phyloP scores from a whole-genome alignment of 176 grass and related monocot genomes.

The Triticum urartu region DNA sequence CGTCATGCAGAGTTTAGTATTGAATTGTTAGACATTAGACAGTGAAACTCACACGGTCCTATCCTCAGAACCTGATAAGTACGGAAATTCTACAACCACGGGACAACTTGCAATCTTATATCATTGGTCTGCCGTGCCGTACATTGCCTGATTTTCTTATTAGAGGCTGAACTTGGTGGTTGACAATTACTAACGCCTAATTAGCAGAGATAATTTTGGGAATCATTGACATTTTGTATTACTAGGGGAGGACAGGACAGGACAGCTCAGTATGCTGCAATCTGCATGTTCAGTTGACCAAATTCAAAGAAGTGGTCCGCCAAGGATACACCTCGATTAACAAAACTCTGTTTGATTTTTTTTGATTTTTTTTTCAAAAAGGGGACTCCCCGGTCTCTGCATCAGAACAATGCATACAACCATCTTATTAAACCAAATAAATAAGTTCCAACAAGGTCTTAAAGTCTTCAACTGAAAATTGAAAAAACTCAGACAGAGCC shows the following conservation, averaged over 20 bases:
- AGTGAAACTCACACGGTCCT: background rate
- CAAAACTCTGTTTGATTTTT: background rate
- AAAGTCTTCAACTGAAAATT: too few relatives aligned
- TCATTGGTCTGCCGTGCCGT: background rate
- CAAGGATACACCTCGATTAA: background rate
- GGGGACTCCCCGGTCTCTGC: too few relatives aligned
- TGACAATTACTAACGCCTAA: background rate
- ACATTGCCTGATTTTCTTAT: background rate
- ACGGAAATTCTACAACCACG: background rate
- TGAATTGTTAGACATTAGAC: background rate
- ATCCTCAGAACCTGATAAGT: background rate
- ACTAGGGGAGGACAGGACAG: background rate
- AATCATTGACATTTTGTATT: constrained; percentile 1
- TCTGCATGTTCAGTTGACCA: background rate
- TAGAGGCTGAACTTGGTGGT: background rate
- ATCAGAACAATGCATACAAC: too few relatives aligned
- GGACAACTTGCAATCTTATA: background rate
- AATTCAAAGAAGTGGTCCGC: background rate
- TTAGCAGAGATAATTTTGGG: background rate
- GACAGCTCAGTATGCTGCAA: background rate
- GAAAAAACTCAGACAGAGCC: too few relatives aligned
- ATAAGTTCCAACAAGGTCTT: too few relatives aligned
- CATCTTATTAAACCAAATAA: too few relatives aligned
- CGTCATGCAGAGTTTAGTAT: background rate
- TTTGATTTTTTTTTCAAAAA: background rate